These are phyloP conservation scores for Verbena officinalis DNA, from an alignment of 257 asterid species.

Conservation along the genomic window DNA sequence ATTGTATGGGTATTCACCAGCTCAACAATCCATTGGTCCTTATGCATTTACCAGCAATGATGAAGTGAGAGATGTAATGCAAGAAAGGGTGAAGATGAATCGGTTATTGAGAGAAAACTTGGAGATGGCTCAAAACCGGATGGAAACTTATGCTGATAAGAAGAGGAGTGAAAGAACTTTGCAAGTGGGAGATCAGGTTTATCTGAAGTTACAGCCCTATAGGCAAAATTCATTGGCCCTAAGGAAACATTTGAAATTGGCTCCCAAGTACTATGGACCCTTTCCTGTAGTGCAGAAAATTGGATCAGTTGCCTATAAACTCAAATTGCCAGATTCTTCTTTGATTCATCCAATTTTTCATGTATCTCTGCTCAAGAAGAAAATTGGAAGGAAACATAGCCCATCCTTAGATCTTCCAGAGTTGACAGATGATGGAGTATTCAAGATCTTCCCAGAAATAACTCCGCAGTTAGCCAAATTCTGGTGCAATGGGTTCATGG, in stretches of 20 bases:
- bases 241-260: not conserved
- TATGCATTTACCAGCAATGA: not conserved
- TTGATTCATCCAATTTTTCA: not conserved
- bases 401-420: not conserved
- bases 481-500: not conserved
- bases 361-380: not conserved
- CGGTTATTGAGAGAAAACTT: not conserved
- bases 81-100: not conserved
- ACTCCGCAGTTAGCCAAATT: not conserved
- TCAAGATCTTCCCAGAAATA: not conserved
- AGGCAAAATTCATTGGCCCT: not conserved
- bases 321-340: not conserved
- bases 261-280: not conserved
- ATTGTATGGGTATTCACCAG: not conserved
- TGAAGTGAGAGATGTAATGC: not conserved
- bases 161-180: not conserved
- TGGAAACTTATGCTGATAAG: not conserved
- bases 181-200: constrained; percentile 11
- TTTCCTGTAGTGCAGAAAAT: not conserved
- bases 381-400: not conserved
- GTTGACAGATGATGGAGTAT: not conserved
- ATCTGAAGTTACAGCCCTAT: too few relatives aligned
- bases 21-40: not conserved
- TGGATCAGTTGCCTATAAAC: not conserved
- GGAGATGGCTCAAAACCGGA: not conserved